These are phyloP conservation scores for Paraphaeosphaeria sporulosa DNA, from an alignment of 2,329 filamentous ascomycete genomes.

Conservation along the genomic window DNA sequence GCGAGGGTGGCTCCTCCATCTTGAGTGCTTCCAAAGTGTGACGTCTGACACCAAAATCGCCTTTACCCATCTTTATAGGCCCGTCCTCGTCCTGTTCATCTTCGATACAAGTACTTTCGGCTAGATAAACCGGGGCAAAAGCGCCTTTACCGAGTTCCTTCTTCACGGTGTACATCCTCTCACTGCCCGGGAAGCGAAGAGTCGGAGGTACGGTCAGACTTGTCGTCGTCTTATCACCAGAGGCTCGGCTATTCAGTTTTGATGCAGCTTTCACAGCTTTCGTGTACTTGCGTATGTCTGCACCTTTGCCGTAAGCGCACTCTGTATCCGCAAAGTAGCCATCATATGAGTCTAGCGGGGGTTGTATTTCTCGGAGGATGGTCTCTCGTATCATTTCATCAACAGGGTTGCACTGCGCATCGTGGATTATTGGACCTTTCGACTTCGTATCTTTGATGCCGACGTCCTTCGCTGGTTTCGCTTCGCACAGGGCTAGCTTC, in stretches of 20 bases:
- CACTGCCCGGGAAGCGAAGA: constrained; percentile 71
- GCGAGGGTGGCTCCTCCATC: constrained; percentile 86
- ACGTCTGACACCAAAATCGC: constrained; percentile 66
- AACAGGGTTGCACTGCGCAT: constrained; percentile 87
- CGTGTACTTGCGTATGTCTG: constrained; percentile 82
- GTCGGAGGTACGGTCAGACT: constrained; percentile 67
- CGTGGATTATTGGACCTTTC: constrained; percentile 79
- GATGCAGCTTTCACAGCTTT: constrained; percentile 72
- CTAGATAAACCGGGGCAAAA: constrained; percentile 93
- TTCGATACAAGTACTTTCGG: constrained; percentile 73
- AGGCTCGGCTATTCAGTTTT: constrained; percentile 63
- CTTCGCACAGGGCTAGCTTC: constrained; percentile 60
- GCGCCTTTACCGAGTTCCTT: constrained; percentile 91
- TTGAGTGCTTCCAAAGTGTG: constrained; percentile 83
- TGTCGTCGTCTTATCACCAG: constrained; percentile 67
- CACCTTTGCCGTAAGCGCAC: constrained; percentile 69
- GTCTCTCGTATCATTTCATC: constrained; percentile 76
- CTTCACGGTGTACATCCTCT: constrained; percentile 77
- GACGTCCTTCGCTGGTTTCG: constrained; percentile 47
- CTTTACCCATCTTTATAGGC: constrained; percentile 67
- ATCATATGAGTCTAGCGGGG: constrained; percentile 74
- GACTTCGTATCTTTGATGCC: constrained; percentile 50
- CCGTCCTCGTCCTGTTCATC: constrained; percentile 53
- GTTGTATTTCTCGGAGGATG: constrained; percentile 77
- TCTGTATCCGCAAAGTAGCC: constrained; percentile 80